Percentiles rank a stretch among this genome's conserved stretches.
phyloP scores from a whole-genome alignment of 2,329 filamentous ascomycete species.

The Nigrospora osmanthi region DNA sequence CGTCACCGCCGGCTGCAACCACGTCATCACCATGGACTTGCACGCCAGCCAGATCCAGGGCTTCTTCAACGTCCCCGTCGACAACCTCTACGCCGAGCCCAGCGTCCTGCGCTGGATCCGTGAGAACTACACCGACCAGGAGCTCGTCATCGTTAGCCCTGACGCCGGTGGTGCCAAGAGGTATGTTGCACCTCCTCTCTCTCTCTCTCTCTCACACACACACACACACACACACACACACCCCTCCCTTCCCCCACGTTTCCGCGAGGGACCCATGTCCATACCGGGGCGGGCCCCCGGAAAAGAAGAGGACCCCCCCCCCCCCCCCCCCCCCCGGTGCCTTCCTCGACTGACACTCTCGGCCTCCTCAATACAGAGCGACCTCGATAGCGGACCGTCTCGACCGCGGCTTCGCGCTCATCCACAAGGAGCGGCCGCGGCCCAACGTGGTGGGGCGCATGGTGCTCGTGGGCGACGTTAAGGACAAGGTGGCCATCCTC shows the following conservation, averaged over 20 bases:
- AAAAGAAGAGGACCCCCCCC: neutral
- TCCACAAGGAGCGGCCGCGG: slow-evolving; percentile 90
- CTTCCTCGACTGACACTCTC: neutral
- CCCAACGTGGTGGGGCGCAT: slow-evolving; percentile 84
- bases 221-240: too few species aligned
- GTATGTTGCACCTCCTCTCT: slow-evolving; percentile 26
- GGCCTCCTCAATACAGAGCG: slow-evolving; percentile 40
- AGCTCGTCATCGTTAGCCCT: slow-evolving; percentile 89
- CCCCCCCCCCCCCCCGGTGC: too few species aligned
- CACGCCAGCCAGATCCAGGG: slow-evolving; percentile 92
- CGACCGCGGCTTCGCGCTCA: slow-evolving; percentile 84
- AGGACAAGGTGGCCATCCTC: slow-evolving; percentile 85
- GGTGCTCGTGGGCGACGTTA: slow-evolving; percentile 92
- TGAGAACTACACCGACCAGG: slow-evolving; percentile 72
- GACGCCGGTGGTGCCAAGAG: slow-evolving; percentile 93
- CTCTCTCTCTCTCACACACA: too few species aligned
- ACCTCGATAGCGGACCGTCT: slow-evolving; percentile 90
- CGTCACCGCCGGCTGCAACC: slow-evolving; percentile 86
- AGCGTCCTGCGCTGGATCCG: slow-evolving; percentile 87
- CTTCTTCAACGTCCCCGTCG: slow-evolving; percentile 77
- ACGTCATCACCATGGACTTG: slow-evolving; percentile 93
- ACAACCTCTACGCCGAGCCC: slow-evolving; percentile 87
- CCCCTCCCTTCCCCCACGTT: neutral
- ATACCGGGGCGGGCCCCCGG: neutral
- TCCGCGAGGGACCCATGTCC: neutral